Evolutionary conservation across 345 rosid species (phyloP), one percentile per base, ranked within the genome.

Genomic region (Sonneratia alba): DNA sequence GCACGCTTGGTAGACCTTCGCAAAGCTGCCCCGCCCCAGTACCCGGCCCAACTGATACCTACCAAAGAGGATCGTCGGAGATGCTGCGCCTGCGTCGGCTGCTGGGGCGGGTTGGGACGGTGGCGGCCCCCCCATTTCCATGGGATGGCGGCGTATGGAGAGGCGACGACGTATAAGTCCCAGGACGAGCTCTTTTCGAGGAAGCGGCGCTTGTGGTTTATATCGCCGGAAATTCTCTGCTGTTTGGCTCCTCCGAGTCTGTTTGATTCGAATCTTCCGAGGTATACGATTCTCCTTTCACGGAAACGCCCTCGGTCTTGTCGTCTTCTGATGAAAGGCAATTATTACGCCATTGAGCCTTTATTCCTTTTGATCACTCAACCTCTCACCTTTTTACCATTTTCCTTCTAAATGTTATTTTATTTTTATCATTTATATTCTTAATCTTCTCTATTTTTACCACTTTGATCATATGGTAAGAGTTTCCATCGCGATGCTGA

Each of bases 1-100:
- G 10, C 80, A 80, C n/a, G 96, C 97, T 34, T 80, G 80, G 36
- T 84, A 85, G 62, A 91, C 89, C 71, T 91, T 84, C 16, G 97
- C 91, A 38, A 91, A 87, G 78, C 85, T 84, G 62, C 98, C 93
- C 7, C 89, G 80, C 40, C 98, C 97, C 4, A 93, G 74, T 0
- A 84, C 68, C 36, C 83, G 82, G 65, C 92, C 91, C 16, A 89
- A 76, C 37, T 85, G 84, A 79, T 93, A 93, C 76, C 79, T 85
- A 13, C 87, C 86, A 32, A 88, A 87, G 24, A 93, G 84, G 24
- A 79, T 73, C 22, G 83, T 65, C 22, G 77, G 51, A 38, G 70
- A 11, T 6, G 68, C 0, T 8, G 73, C 72, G 55, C 75, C 32
- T 13, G 74, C 15, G 22, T 34, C 73, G 0, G 73, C 48, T 0